Percentiles rank a stretch among this genome's conserved stretches.
Evolutionary conservation across 768 basidiomycete species (phyloP).

Genomic region (Auriscalpium vulgare): DNA sequence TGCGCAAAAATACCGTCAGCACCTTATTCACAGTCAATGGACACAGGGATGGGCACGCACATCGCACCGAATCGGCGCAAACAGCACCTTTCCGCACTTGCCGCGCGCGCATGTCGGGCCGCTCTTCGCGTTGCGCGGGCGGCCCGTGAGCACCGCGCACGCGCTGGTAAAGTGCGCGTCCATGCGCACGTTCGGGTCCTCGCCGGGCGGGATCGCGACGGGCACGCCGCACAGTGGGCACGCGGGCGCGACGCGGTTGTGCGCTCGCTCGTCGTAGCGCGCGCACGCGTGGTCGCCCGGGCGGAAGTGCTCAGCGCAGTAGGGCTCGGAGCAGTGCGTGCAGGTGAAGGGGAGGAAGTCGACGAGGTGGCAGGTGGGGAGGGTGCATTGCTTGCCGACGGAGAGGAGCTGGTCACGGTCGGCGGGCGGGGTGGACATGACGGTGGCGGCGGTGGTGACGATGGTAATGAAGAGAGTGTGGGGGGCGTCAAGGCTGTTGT

Average conservation of each 20-base stretch:
- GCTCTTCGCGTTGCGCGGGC: slow-evolving; percentile 35
- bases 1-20: neutral
- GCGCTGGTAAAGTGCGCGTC: slow-evolving; percentile 61
- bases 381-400: slow-evolving; percentile 67
- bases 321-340: slow-evolving; percentile 62
- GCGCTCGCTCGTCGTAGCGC: slow-evolving; percentile 61
- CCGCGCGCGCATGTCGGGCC: slow-evolving; percentile 51
- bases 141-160: slow-evolving; percentile 66
- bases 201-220: slow-evolving; percentile 65
- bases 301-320: slow-evolving; percentile 76
- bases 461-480: slow-evolving; percentile 13
- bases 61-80: slow-evolving; percentile 65
- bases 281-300: slow-evolving; percentile 59
- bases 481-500: slow-evolving; percentile 13
- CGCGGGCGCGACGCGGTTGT: slow-evolving; percentile 68
- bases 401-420: slow-evolving; percentile 51
- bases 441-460: slow-evolving; percentile 2
- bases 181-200: slow-evolving; percentile 79
- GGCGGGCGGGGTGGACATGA: neutral
- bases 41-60: slow-evolving; percentile 35
- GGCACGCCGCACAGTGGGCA: slow-evolving; percentile 76
- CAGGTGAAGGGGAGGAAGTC: slow-evolving; percentile 88
- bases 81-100: slow-evolving; percentile 67
- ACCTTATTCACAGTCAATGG: too few species aligned
- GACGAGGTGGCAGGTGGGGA: slow-evolving; percentile 56